Base-by-base conservation (phyloP, 306 rosid species). In the Acmispon strigosus region DNA sequence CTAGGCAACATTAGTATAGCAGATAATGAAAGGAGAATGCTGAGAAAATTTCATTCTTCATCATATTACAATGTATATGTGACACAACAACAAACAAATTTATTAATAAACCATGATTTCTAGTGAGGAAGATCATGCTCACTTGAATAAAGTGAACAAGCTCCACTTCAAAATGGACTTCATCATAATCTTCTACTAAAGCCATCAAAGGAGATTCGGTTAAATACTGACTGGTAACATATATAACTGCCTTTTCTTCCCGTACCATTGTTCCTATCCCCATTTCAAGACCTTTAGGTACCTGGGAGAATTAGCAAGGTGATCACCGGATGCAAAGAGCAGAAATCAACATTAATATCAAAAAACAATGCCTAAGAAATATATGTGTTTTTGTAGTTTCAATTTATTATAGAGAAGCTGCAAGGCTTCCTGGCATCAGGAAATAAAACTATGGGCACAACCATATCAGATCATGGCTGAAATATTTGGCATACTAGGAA, bases 201-300 rank as follows among this genome's bases (percentile, higher is more conserved):
- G 90, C 83, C 69, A 95, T 80, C 76, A 89, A 71, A 55, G 96
- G 83, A 63, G 97, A 95, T 74, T 82, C 72, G 55, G 92, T 86
- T 75, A 95, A 73, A 82, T 87, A 91, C 78, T 85, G 90, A 48
- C 89, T 76, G 44, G 80, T 81, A 27, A 89, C 96, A 66, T 78
- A 95, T 79, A 89, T 82, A 49, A 86, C 84, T 52, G 96, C 97
- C 79, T 87, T 94, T 86, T 95, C 99, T 79, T 83, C 84, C 73
- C 92, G 82, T 52, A 89, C 59, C 99, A 91, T 95, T 17, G 96
- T 82, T 74, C 96, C 99, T 39, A 95, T 89, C 45, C 90, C 99
- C 96, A 91, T 87, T 83, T 95, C 97, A 77, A 95, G 96, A 74
- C 97, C 99, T 81, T 87, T 87, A 66, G 99, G 99, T 66, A 95